Percentiles rank a stretch among this genome's conserved stretches.
phyloP scores from a whole-genome alignment of 108 stramenopile species.

The Heterococcus sp. region DNA sequence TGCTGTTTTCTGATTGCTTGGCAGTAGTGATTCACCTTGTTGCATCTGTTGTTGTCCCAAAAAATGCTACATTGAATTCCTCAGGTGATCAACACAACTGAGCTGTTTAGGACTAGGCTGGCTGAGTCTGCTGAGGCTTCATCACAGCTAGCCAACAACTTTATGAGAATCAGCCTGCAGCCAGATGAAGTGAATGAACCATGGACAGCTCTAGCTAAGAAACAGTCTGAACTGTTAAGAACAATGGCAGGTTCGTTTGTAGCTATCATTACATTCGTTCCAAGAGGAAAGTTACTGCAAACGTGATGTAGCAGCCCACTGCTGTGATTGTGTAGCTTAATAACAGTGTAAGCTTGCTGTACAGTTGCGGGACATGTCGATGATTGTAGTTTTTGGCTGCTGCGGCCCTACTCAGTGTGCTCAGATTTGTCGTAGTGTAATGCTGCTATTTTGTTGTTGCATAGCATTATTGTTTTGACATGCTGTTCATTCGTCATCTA shows the following conservation, averaged over 20 bases:
- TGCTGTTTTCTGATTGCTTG: background rate
- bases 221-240: background rate
- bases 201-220: background rate
- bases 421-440: no score
- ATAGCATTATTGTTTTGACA: no score
- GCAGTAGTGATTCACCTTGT: background rate
- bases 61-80: background rate
- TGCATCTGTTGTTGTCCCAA: background rate
- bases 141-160: background rate
- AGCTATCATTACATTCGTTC: background rate
- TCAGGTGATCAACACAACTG: background rate
- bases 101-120: background rate
- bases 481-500: background rate
- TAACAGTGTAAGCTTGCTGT: background rate
- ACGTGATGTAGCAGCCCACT: no score
- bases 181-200: background rate
- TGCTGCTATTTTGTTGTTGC: no score
- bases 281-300: no score
- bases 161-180: background rate
- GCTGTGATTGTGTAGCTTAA: no score
- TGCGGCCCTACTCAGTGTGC: background rate
- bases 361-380: background rate
- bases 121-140: background rate
- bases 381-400: background rate
- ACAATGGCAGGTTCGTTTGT: background rate